phyloP scores from a whole-genome alignment of 192 early-diverging fungal genomes.

The Podila epicladia region DNA sequence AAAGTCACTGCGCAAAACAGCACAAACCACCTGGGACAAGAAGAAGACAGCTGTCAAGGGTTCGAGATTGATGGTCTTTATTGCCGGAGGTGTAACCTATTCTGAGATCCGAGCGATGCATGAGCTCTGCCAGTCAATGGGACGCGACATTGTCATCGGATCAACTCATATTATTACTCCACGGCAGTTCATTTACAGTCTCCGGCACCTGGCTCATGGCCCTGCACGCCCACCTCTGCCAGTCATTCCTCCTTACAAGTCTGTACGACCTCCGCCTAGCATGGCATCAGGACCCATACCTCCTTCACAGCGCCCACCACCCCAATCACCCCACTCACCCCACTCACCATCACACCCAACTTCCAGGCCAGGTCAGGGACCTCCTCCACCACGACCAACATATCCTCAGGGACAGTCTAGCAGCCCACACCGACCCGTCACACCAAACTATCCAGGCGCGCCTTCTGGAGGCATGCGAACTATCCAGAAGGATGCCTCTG shows the following conservation, averaged over 20 bases:
- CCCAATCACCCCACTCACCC: background rate
- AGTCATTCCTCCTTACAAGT: constrained; percentile 53
- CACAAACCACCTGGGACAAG: constrained; percentile 42
- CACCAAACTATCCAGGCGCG: constrained; percentile 17
- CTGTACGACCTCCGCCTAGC: constrained; percentile 1
- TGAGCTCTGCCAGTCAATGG: constrained; percentile 68
- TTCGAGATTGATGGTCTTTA: constrained; percentile 76
- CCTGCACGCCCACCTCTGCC: constrained; percentile 34
- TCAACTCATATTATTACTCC: constrained; percentile 81
- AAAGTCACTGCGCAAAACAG: constrained; percentile 38
- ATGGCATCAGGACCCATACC: background rate
- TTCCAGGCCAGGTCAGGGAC: constrained; percentile 1
- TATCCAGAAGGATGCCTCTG: constrained; percentile 46
- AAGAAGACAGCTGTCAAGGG: constrained; percentile 56
- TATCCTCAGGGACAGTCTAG: background rate
- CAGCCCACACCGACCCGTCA: constrained; percentile 18
- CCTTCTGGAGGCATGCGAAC: constrained; percentile 37
- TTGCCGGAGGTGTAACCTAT: constrained; percentile 80
- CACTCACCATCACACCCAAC: constrained; percentile 3
- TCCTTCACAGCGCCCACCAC: constrained; percentile 5
- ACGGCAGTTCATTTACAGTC: constrained; percentile 69
- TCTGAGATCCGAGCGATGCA: constrained; percentile 80
- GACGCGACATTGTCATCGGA: constrained; percentile 80
- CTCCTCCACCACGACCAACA: constrained; percentile 7
- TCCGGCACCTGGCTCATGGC: constrained; percentile 70